These are phyloP conservation scores for Solanum lignicaule DNA, from an alignment of 257 asterid species.

Conservation along the genomic window DNA sequence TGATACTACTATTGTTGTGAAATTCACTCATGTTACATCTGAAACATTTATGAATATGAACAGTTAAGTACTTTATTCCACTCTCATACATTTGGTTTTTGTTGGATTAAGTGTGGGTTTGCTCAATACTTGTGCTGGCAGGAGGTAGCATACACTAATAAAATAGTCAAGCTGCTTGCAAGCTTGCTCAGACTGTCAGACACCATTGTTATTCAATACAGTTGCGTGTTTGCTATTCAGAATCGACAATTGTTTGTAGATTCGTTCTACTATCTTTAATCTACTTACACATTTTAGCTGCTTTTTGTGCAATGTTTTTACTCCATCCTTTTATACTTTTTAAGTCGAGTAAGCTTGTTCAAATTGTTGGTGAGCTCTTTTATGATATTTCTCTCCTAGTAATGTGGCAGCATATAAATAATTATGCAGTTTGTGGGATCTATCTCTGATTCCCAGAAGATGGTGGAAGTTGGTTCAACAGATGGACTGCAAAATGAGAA, in stretches of 20 bases:
- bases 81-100: background rate
- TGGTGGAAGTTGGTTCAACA: background rate
- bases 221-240: background rate
- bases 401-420: background rate
- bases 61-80: background rate
- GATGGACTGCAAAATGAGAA: background rate
- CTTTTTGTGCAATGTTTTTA: background rate
- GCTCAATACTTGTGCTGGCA: background rate
- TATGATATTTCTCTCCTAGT: background rate
- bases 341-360: background rate
- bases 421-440: background rate
- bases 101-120: background rate
- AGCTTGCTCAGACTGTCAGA: background rate
- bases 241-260: background rate
- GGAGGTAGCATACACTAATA: background rate
- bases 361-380: background rate
- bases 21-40: background rate
- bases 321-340: background rate
- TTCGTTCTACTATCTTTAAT: background rate
- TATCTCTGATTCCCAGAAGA: background rate
- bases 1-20: background rate
- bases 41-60: background rate
- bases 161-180: background rate
- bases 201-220: background rate
- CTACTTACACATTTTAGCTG: background rate